phyloP scores from a whole-genome alignment of 345 rosid species.

The Rhodamnia rubescens region DNA sequence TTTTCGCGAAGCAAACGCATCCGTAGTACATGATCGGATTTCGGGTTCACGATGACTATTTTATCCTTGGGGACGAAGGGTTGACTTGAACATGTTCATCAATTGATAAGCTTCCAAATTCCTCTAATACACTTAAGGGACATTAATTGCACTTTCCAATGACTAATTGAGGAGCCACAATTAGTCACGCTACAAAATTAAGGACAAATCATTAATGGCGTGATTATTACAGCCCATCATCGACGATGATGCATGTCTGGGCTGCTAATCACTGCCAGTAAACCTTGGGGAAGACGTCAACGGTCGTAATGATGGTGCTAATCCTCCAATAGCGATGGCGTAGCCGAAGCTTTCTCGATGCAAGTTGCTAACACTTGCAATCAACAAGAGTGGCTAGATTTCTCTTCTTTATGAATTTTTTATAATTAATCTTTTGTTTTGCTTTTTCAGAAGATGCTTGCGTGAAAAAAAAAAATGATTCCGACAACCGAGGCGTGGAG shows the following conservation, averaged over 20 bases:
- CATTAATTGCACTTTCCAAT: neutral
- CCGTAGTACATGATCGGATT: neutral
- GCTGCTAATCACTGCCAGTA: neutral
- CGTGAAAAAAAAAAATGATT: neutral
- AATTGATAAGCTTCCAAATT: neutral
- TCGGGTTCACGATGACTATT: neutral
- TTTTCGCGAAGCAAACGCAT: accelerated
- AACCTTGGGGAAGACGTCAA: conserved; percentile 1
- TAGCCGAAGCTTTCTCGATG: neutral
- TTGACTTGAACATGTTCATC: neutral
- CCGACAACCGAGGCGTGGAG: conserved; percentile 13
- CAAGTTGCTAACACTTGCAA: neutral
- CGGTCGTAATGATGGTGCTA: neutral
- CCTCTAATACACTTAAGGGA: neutral
- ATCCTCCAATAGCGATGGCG: neutral
- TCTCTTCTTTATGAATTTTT: neutral
- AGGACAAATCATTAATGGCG: neutral
- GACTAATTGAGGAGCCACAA: neutral
- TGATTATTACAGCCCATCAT: neutral
- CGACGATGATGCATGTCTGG: neutral
- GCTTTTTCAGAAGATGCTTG: neutral
- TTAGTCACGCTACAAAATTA: neutral
- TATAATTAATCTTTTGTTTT: neutral
- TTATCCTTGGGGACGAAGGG: neutral
- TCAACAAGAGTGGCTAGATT: neutral